Percentiles rank a stretch among this genome's conserved stretches.
phyloP scores from a whole-genome alignment of 306 rosid species.

The Sechiopsis laciniata region DNA sequence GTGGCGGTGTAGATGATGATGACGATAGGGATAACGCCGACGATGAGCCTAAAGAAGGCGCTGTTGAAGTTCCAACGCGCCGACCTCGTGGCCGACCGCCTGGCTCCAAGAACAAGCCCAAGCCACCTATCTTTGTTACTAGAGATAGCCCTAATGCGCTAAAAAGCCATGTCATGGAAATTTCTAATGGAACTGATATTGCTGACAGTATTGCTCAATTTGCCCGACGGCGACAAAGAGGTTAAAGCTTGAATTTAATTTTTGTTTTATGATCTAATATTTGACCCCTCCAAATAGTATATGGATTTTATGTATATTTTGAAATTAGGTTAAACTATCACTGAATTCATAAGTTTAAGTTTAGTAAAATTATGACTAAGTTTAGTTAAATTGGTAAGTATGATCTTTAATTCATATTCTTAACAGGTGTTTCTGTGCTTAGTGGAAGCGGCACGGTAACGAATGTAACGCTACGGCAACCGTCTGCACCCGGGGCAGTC shows the following conservation, averaged over 20 bases:
- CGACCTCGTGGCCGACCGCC: conserved; percentile 73
- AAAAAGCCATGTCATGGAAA: conserved; percentile 77
- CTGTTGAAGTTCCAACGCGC: conserved; percentile 38
- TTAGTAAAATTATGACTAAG: no score
- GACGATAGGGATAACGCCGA: conserved; percentile 53
- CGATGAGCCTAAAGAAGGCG: conserved; percentile 70
- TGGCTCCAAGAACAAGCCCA: conserved; percentile 73
- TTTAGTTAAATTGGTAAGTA: background rate
- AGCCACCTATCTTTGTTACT: conserved; percentile 66
- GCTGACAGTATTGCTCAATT: conserved; percentile 54
- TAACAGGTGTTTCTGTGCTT: conserved; percentile 41
- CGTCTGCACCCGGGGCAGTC: conserved; percentile 47
- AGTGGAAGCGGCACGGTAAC: conserved; percentile 63
- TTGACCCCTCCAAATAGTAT: no score
- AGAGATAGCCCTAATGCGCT: conserved; percentile 86
- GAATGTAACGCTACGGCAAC: conserved; percentile 66
- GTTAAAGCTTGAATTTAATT: conserved; percentile 14
- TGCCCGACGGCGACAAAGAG: conserved; percentile 59
- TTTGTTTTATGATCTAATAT: no score
- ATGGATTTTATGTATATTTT: no score
- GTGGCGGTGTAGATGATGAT: conserved; percentile 29
- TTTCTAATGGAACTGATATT: conserved; percentile 58
- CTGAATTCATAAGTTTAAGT: no score
- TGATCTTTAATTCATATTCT: background rate
- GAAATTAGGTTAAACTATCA: no score